phyloP scores from a whole-genome alignment of 2,329 filamentous ascomycete genomes.

The Amylocarpus encephaloides region DNA sequence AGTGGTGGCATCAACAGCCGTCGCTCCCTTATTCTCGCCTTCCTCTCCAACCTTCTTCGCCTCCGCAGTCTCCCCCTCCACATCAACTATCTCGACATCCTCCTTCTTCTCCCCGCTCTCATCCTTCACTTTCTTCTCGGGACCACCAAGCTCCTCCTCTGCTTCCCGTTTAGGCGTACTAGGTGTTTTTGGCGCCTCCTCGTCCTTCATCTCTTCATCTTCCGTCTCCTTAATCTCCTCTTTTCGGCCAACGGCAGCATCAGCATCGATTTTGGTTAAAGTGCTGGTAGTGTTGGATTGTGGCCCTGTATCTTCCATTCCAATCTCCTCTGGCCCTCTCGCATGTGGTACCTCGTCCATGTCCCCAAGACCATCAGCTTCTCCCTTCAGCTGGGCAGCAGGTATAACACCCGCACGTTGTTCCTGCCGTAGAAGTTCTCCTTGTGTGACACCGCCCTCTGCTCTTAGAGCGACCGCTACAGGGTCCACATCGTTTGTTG shows the following conservation, averaged over 20 bases:
- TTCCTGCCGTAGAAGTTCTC: constrained; percentile 79
- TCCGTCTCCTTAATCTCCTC: constrained; percentile 27
- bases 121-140: constrained; percentile 46
- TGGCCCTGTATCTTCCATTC: constrained; percentile 78
- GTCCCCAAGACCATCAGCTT: constrained; percentile 37
- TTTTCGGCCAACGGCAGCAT: constrained; percentile 54
- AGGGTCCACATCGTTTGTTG: constrained; percentile 15
- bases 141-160: constrained; percentile 38
- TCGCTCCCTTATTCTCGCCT: constrained; percentile 17
- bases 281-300: constrained; percentile 42
- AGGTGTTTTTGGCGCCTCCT: constrained; percentile 10
- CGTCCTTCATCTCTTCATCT: constrained; percentile 29
- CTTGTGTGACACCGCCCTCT: constrained; percentile 63
- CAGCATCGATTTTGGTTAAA: constrained; percentile 52
- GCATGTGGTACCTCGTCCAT: constrained; percentile 69
- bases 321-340: constrained; percentile 76
- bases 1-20: constrained; percentile 17
- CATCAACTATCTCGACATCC: constrained; percentile 11
- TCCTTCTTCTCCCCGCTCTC: constrained; percentile 17
- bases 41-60: constrained; percentile 14
- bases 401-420: constrained; percentile 76
- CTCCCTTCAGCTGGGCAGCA: constrained; percentile 47
- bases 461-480: constrained; percentile 24
- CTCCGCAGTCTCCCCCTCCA: constrained; percentile 19
- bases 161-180: constrained; percentile 50